Evolutionary conservation across 2,329 filamentous ascomycete genomes (phyloP), one percentile per base, ranked within the genome.

Genomic region (Phialophora macrospora): DNA sequence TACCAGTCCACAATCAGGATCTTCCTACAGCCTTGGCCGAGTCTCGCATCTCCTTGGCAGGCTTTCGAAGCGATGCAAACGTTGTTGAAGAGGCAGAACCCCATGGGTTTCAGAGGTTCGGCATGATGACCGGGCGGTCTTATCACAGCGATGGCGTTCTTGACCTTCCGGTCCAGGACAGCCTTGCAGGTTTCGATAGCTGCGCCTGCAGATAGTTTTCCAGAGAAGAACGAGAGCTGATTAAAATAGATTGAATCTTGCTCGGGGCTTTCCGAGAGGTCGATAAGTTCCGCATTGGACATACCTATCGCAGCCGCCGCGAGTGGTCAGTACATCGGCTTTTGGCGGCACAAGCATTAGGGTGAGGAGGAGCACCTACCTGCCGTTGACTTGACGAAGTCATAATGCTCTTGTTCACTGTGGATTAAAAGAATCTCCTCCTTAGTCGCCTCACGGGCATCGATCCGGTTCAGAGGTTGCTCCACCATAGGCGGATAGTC

Each of bases 81-180:
- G 74, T 99, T 99, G 80, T 99, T 97, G 81, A 98, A 98, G 65
- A 98, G 86, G 76, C 95, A 99, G 75, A 99, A 99, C 0, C 95
- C 95, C 85, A 97, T 95, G 0, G 94, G 87, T 41, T 88, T 83
- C 73, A 95, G 85, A 64, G 87, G 88, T 75, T 99, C 95, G 0
- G 95, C 95, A 77, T 99, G 95, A 74, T 99, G 95, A 0, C 95
- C 95, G 0, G 95, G 95, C 1, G 95, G 95, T 14, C 95, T 87
- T 73, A 99, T 97, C 44, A 99, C 90, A 0, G 95, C 95, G 75
- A 99, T 95, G 0, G 92, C 93, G 74, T 99, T 99, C 77, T 96
- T 97, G 60, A 97, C 90, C 64, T 87, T 85, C 3, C 91, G 90
- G 2, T 85, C 84, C 26, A 95, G 89, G 4, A 99, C 92, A n/a